Conservation (phyloP, 2,329 filamentous ascomycete species). For the Alternaria rosae region DNA sequence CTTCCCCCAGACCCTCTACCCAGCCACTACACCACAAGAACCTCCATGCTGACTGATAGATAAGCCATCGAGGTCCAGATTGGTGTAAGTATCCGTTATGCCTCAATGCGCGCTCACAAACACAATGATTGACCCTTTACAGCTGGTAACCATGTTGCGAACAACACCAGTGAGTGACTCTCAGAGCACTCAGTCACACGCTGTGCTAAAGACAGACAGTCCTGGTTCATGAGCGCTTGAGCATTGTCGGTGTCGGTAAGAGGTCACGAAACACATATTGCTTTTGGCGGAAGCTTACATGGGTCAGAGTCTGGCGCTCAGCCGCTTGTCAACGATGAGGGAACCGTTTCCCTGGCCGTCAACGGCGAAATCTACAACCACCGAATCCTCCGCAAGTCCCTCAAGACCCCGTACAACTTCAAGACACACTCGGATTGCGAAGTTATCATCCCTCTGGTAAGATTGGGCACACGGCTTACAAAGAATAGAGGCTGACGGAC, state of each 20-base stretch:
- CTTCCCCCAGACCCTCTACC: background rate
- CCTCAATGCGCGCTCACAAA: constrained; percentile 37
- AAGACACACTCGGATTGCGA: constrained; percentile 99
- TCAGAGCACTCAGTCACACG: background rate
- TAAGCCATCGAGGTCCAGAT: constrained; percentile 85
- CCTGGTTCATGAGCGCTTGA: constrained; percentile 95
- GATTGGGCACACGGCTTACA: constrained; percentile 37
- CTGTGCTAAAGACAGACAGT: constrained; percentile 54
- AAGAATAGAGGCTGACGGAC: constrained; percentile 24
- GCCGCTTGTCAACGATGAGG: constrained; percentile 91
- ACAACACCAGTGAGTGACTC: constrained; percentile 78
- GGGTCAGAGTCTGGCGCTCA: constrained; percentile 87
- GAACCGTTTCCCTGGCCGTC: constrained; percentile 87
- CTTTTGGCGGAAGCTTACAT: constrained; percentile 27
- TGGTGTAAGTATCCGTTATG: constrained; percentile 77
- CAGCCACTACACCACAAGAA: background rate
- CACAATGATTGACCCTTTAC: constrained; percentile 44
- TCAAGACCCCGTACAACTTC: constrained; percentile 89
- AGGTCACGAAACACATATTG: constrained; percentile 37
- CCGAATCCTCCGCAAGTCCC: constrained; percentile 85
- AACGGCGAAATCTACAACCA: constrained; percentile 99
- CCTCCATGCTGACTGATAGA: background rate
- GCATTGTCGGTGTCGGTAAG: constrained; percentile 95
- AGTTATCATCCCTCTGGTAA: constrained; percentile 95
- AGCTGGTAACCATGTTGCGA: constrained; percentile 88